Evolutionary conservation across 192 early-diverging fungal genomes (phyloP).

Genomic region (Backusella mclennaniae): DNA sequence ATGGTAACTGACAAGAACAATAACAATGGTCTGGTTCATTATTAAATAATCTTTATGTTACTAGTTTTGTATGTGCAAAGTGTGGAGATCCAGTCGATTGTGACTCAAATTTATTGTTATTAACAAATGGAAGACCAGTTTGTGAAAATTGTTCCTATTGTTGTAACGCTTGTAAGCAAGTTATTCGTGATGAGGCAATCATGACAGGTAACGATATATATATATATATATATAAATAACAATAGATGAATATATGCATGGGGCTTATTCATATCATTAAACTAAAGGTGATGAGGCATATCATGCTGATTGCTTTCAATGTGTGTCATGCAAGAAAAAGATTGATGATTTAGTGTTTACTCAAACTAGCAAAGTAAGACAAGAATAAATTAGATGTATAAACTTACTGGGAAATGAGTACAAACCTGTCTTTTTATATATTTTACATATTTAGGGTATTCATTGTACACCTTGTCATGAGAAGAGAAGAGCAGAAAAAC

Average conservation of each 20-base stretch:
- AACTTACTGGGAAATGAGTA: not conserved
- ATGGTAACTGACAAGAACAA: constrained; percentile 54
- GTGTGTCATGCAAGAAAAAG: constrained; percentile 66
- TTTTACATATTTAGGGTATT: constrained; percentile 50
- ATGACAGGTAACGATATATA: constrained; percentile 60
- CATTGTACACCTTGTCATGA: constrained; percentile 75
- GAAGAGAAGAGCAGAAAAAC: constrained; percentile 64
- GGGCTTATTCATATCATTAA: not conserved
- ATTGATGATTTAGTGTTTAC: constrained; percentile 80
- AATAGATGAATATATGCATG: not conserved
- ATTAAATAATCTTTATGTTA: constrained; percentile 8
- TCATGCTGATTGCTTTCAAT: constrained; percentile 79
- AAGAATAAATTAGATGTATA: not conserved
- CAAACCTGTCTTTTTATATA: not conserved
- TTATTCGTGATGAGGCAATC: constrained; percentile 81
- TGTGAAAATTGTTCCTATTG: constrained; percentile 81
- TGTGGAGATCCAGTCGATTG: constrained; percentile 70
- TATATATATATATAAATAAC: not conserved
- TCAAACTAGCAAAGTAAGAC: constrained; percentile 66
- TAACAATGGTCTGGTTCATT: not conserved
- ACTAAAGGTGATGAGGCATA: constrained; percentile 68
- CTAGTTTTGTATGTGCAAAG: constrained; percentile 76
- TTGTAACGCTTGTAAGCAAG: constrained; percentile 69
- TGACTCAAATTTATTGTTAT: constrained; percentile 71
- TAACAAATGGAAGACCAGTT: constrained; percentile 80